Evolutionary conservation across 2,329 filamentous ascomycete genomes (phyloP).

Genomic region (Aaosphaeria pasadenensis): DNA sequence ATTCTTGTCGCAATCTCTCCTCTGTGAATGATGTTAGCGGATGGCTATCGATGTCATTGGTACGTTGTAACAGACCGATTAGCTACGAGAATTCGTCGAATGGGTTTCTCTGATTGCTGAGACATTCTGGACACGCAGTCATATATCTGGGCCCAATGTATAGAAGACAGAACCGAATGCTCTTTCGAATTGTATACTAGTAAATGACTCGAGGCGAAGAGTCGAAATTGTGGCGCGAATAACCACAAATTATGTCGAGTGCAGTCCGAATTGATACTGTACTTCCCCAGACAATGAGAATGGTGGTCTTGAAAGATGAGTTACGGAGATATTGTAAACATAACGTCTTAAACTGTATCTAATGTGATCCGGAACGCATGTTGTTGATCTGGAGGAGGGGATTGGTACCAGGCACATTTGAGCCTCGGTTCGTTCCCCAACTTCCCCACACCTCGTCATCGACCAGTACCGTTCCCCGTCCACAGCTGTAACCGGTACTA

Average conservation of each 20-base stretch:
- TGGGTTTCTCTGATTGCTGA: conserved; percentile 29
- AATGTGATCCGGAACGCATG: too few species aligned
- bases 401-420: too few species aligned
- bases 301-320: too few species aligned
- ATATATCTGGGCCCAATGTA: background rate
- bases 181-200: background rate
- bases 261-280: too few species aligned
- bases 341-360: too few species aligned
- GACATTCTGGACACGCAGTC: conserved; percentile 10
- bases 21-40: conserved; percentile 33
- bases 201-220: conserved; percentile 10
- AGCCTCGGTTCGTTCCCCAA: background rate
- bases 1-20: conserved; percentile 65
- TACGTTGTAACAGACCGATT: conserved; percentile 43
- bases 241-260: too few species aligned
- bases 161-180: background rate
- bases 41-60: background rate
- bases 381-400: too few species aligned
- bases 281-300: too few species aligned
- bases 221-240: background rate
- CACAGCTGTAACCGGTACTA: too few species aligned
- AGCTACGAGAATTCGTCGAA: conserved; percentile 52
- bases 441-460: conserved; percentile 9
- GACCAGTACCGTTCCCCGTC: too few species aligned
- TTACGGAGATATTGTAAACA: too few species aligned